Base-by-base conservation (phyloP, 1,139 yeast species). In the Scheffersomyces titani region DNA sequence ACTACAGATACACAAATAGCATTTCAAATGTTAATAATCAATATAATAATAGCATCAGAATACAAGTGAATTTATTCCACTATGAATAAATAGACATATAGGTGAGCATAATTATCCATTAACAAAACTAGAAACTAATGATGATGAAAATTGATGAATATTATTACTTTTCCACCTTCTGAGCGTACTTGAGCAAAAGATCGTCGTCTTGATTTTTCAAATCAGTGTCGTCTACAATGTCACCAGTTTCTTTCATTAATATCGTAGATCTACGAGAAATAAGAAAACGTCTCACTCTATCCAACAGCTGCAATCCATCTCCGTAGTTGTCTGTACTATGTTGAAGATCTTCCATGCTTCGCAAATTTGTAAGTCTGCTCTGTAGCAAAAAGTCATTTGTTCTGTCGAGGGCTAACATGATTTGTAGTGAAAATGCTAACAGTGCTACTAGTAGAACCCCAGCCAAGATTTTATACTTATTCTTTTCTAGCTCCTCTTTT, bases 261-360 rank as follows among this genome's bases (percentile, higher is more conserved):
- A 72, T 60, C 0, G 69, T 66, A 19, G 77, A 68, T 24, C 90
- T 71, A 65, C 94, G 75, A 61, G 84, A 85, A 76, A 88, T 78
- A 57, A 89, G 70, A 63, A 89, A 87, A 58, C 89, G 72, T 60
- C 84, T 78, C 46, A 89, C 69, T 53, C 92, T 66, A 19, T 83
- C 80, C 58, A 81, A 67, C 60, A 80, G 81, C 44, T 70, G 79
- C 18, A 74, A 76, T 13, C 86, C 90, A 47, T 80, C 70, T 1
- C 86, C 87, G 63, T 76, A 85, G 64, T 86, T 84, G 19, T 78
- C 71, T 56, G 82, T 78, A n/a, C 86, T 82, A 22, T 74, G 71
- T 16, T 72, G 67, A 54, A 88, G 70, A 55, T 85, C 87, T 13
- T 71, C 65, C 63, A 82, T 78, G 1, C 85, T 72, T 47, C 73